phyloP scores from a whole-genome alignment of 2,329 filamentous ascomycete genomes.

The Epichloe coenophiala region DNA sequence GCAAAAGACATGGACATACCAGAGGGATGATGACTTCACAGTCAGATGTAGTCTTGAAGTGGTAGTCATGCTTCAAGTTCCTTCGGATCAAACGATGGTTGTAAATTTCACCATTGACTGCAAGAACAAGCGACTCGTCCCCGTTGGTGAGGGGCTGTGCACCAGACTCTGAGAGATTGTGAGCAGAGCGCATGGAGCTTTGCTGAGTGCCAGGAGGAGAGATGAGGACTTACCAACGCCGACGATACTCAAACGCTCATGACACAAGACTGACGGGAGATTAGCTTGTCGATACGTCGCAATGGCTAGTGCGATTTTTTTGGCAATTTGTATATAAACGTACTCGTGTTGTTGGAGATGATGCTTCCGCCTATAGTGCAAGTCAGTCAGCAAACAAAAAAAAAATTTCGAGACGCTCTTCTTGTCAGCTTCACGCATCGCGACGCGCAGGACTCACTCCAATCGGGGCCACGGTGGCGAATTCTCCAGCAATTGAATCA shows the following conservation, averaged over 20 bases:
- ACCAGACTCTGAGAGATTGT: slow-evolving; percentile 58
- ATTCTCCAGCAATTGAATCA: slow-evolving; percentile 40
- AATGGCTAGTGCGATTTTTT: too few relatives aligned
- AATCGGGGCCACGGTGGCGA: slow-evolving; percentile 94
- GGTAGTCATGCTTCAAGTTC: slow-evolving; percentile 66
- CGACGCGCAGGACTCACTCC: slow-evolving; percentile 55
- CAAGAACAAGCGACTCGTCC: slow-evolving; percentile 75
- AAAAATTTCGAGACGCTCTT: not conserved
- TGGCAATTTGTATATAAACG: slow-evolving; percentile 18
- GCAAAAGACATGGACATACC: slow-evolving; percentile 37
- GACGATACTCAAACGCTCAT: slow-evolving; percentile 95
- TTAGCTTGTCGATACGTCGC: not conserved
- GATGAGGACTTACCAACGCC: slow-evolving; percentile 60
- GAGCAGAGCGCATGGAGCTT: slow-evolving; percentile 8
- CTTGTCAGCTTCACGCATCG: not conserved
- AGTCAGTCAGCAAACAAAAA: slow-evolving; percentile 1
- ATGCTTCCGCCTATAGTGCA: slow-evolving; percentile 61
- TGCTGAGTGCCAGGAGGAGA: not conserved
- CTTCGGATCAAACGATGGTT: slow-evolving; percentile 96
- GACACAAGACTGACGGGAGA: slow-evolving; percentile 60
- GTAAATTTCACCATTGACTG: slow-evolving; percentile 99
- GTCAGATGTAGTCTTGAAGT: slow-evolving; percentile 98
- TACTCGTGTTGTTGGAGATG: slow-evolving; percentile 83
- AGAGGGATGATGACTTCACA: slow-evolving; percentile 98
- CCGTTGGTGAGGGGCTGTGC: slow-evolving; percentile 91